Conservation (phyloP, 139 green algal species). For the Tetradesmus lagerheimii region DNA sequence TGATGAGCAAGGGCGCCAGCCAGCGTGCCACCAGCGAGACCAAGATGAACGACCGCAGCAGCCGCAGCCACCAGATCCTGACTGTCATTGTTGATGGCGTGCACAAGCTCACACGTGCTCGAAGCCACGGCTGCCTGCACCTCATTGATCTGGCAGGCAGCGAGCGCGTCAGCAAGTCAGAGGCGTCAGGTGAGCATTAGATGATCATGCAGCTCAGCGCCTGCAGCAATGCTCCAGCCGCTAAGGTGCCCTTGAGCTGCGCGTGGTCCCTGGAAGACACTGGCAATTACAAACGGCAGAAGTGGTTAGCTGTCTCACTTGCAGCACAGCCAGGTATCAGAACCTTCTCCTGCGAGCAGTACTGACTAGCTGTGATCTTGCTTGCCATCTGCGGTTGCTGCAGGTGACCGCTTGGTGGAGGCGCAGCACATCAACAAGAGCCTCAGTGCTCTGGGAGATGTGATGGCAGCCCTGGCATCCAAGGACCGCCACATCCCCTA, state of each 20-base stretch:
- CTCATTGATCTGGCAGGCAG: constrained; percentile 86
- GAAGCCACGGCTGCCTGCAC: constrained; percentile 77
- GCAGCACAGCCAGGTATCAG: neutral
- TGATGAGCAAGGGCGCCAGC: constrained; percentile 80
- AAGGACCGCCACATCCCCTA: constrained; percentile 71
- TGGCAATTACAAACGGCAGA: too few species aligned
- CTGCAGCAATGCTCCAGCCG: neutral
- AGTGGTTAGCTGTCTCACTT: too few species aligned
- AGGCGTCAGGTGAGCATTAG: constrained; percentile 69
- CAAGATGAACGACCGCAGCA: constrained; percentile 91
- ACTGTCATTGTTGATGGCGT: constrained; percentile 78
- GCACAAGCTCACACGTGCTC: constrained; percentile 58
- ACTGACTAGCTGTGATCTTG: constrained; percentile 54
- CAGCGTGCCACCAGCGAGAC: constrained; percentile 84
- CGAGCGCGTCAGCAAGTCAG: constrained; percentile 82
- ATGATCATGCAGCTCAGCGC: neutral
- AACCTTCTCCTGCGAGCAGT: constrained; percentile 23
- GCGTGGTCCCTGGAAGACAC: too few species aligned
- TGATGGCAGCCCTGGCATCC: constrained; percentile 85
- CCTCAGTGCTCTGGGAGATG: constrained; percentile 81
- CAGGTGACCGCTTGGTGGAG: constrained; percentile 85
- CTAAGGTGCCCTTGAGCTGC: too few species aligned
- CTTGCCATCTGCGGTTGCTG: constrained; percentile 59
- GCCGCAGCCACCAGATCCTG: constrained; percentile 71
- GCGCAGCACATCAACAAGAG: constrained; percentile 91